phyloP scores from a whole-genome alignment of 345 rosid species.

The Gossypium mustelinum region DNA sequence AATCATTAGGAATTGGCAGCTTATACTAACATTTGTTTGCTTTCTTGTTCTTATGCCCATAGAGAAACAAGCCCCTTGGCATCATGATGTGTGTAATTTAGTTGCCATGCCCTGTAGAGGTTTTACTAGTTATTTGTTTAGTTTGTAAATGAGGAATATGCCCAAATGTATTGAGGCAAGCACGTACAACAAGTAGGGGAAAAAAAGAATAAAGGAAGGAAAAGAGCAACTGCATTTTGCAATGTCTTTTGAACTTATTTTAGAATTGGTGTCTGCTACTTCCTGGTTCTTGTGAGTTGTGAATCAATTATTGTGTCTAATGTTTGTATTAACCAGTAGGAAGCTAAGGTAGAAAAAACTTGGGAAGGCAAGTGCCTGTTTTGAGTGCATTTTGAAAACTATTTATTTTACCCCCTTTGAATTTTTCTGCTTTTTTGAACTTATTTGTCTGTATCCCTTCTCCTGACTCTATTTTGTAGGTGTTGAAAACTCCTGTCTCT shows the following conservation, averaged over 20 bases:
- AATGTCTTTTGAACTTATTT: not conserved
- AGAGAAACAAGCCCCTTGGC: not conserved
- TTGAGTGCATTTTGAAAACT: not conserved
- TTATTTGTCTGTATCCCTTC: not conserved
- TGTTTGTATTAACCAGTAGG: not conserved
- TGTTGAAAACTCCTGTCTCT: constrained; percentile 91
- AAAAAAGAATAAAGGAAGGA: not conserved
- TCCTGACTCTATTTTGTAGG: constrained; percentile 41
- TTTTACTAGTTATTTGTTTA: not conserved
- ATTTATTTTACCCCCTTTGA: not conserved
- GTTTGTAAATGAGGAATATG: not conserved
- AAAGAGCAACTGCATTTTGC: not conserved
- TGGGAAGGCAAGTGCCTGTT: not conserved
- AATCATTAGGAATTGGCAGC: not conserved
- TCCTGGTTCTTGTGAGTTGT: not conserved
- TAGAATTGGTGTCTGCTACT: not conserved
- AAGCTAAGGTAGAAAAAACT: not conserved
- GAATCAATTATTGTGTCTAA: not conserved
- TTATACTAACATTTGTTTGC: not conserved
- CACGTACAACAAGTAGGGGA: not conserved
- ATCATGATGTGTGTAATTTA: not conserved
- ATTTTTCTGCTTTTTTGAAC: not conserved
- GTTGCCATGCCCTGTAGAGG: too few species aligned
- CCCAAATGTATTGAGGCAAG: not conserved
- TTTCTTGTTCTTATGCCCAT: not conserved